These are phyloP conservation scores for Carallia pectinifolia DNA, from an alignment of 345 rosid genomes.

Conservation along the genomic window DNA sequence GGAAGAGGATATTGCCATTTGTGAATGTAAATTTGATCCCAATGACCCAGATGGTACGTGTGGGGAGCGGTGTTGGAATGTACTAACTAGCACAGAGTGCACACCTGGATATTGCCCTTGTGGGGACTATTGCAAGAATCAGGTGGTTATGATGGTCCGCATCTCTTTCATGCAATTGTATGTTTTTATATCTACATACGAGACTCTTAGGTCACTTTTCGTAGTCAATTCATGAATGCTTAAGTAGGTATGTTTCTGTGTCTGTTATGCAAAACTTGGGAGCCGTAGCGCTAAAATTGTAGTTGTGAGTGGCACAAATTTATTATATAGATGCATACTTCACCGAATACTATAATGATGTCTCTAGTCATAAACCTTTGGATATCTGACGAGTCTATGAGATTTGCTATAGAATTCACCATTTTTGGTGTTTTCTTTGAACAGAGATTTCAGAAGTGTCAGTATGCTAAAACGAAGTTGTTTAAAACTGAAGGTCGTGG, in stretches of 20 bases:
- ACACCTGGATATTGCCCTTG: slow-evolving; percentile 81
- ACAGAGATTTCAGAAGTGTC: slow-evolving; percentile 82
- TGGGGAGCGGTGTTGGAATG: slow-evolving; percentile 85
- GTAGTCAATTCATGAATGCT: no score
- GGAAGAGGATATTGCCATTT: slow-evolving; percentile 89
- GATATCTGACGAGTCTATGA: no score
- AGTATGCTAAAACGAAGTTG: slow-evolving; percentile 75
- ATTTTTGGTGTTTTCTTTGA: slow-evolving; percentile 16
- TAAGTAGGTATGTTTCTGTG: no score
- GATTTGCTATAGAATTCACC: background rate
- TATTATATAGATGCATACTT: no score
- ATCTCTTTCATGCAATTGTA: no score
- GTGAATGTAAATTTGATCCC: slow-evolving; percentile 70
- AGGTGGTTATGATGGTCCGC: slow-evolving; percentile 37
- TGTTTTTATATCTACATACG: no score
- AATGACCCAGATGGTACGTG: slow-evolving; percentile 76
- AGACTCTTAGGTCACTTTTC: no score
- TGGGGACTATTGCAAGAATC: slow-evolving; percentile 73
- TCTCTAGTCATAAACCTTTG: no score
- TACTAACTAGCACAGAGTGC: slow-evolving; percentile 86
- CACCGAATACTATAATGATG: no score
- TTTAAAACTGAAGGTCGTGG: slow-evolving; percentile 81
- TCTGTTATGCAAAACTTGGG: no score
- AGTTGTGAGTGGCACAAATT: no score
- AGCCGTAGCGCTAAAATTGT: no score